These are phyloP conservation scores for Cyclotella distinguenda DNA, from an alignment of 108 stramenopile species.

Conservation along the genomic window DNA sequence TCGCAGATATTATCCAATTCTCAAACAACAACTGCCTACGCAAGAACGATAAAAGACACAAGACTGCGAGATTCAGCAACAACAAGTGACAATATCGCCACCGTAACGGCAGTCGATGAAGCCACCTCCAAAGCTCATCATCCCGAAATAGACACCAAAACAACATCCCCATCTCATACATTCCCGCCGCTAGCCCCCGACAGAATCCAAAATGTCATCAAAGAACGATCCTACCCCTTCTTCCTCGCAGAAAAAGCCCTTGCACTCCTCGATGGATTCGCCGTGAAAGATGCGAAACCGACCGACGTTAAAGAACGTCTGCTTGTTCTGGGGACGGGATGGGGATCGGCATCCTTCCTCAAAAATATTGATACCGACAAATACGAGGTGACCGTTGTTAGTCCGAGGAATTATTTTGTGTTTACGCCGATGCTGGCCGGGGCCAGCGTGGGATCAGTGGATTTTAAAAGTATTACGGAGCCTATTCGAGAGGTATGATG, in stretches of 20 bases:
- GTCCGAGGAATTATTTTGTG: constrained; percentile 91
- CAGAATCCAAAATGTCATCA: constrained; percentile 54
- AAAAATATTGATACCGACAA: constrained; percentile 79
- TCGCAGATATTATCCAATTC: no score
- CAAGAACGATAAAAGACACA: no score
- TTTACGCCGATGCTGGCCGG: constrained; percentile 98
- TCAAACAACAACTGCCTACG: no score
- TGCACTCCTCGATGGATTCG: constrained; percentile 50
- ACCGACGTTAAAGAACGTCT: constrained; percentile 57
- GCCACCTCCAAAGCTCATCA: no score
- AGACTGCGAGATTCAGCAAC: no score
- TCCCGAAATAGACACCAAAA: not conserved
- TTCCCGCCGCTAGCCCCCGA: constrained; percentile 3
- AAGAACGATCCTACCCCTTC: constrained; percentile 77
- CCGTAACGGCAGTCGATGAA: no score
- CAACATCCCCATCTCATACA: not conserved
- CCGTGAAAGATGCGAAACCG: not conserved
- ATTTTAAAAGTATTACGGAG: constrained; percentile 88
- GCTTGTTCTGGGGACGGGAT: constrained; percentile 92
- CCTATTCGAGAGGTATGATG: constrained; percentile 85
- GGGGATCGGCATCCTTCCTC: constrained; percentile 89
- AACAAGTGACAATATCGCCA: no score
- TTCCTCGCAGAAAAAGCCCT: constrained; percentile 84
- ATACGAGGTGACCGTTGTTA: constrained; percentile 89
- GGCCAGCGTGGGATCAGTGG: constrained; percentile 91